phyloP scores from a whole-genome alignment of 2,329 filamentous ascomycete species.

The Cladorrhinum sp. region DNA sequence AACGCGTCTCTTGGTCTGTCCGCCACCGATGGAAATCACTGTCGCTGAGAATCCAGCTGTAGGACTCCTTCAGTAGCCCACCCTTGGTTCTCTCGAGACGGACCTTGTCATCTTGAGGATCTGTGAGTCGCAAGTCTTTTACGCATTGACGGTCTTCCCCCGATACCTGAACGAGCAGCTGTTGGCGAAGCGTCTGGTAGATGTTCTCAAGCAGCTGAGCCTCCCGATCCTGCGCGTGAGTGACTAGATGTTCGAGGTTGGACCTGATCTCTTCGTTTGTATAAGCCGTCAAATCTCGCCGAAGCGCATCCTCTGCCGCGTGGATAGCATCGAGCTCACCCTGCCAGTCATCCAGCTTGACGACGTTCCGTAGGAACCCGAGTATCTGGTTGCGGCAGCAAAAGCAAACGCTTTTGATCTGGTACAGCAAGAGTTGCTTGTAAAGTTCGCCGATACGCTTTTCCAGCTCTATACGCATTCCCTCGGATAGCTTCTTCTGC shows the following conservation, averaged over 20 bases:
- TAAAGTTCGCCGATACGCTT: slow-evolving; percentile 36
- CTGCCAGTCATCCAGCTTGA: slow-evolving; percentile 37
- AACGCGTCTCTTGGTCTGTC: slow-evolving; percentile 9
- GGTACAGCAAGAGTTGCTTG: slow-evolving; percentile 37
- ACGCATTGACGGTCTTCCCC: background rate
- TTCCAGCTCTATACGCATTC: slow-evolving; percentile 18
- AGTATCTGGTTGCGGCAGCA: slow-evolving; percentile 33
- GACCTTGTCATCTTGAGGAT: background rate
- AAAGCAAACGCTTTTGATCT: slow-evolving; percentile 40
- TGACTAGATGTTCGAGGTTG: background rate
- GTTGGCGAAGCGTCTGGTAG: no score
- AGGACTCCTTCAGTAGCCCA: slow-evolving; percentile 33
- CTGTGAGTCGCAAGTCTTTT: background rate
- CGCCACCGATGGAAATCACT: slow-evolving; percentile 29
- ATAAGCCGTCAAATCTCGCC: background rate
- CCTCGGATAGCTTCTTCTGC: background rate
- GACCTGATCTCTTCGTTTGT: background rate
- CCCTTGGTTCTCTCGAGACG: slow-evolving; percentile 37
- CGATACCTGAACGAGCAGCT: no score
- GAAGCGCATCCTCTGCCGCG: slow-evolving; percentile 28
- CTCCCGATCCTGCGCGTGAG: background rate
- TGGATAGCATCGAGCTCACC: slow-evolving; percentile 30
- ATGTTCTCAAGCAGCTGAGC: no score
- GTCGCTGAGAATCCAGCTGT: slow-evolving; percentile 36
- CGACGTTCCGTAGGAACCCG: slow-evolving; percentile 31